Evolutionary conservation across 805 yeast genomes (phyloP), one percentile per base, ranked within the genome.

Genomic region (Saturnispora kantuleensis): DNA sequence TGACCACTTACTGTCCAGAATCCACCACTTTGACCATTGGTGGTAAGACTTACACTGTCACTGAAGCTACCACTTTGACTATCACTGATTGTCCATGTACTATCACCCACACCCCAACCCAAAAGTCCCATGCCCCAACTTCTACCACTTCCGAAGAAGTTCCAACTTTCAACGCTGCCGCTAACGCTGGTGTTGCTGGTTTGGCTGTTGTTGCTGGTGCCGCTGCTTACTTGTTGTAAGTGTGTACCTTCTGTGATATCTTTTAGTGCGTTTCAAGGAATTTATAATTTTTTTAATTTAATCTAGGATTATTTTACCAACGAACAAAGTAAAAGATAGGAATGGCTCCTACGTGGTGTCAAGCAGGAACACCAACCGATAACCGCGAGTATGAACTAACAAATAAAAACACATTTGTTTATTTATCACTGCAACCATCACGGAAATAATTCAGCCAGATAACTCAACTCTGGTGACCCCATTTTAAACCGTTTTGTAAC

Each of bases 31-130:
- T 84, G 49, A 71, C 69, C 52, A 76, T 79, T 65, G 80, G 79
- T 74, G 73, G 72, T 71, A 62, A 63, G 63, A 82, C 90, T 60
- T 74, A 77, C 77, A 77, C 83, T 53, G 87, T 81, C 61, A 77
- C 89, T 50, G 80, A 65, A 57, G 79, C 90, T 50, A 82, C 90
- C 64, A 84, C 94, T 55, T 66, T 85, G 58, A 84, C 93, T 64
- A 74, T 84, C 76, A 82, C 94, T 58, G 81, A 85, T 73, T 79
- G 84, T 67, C 89, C 89, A 63, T 85, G 95, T 73, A 83, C 90
- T 60, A 58, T 78, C 59, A 55, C 56, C 42, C 40, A 49, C 49
- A 55, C 63, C 45, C 52, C 58, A 40, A 45, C 56, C 47, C 50
- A 59, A 50, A 50, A 56, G 38, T 49, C 50, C 17, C 43, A 55